These are phyloP conservation scores for Fusarium sp. DNA, from an alignment of 2,329 filamentous ascomycete species.

Conservation along the genomic window DNA sequence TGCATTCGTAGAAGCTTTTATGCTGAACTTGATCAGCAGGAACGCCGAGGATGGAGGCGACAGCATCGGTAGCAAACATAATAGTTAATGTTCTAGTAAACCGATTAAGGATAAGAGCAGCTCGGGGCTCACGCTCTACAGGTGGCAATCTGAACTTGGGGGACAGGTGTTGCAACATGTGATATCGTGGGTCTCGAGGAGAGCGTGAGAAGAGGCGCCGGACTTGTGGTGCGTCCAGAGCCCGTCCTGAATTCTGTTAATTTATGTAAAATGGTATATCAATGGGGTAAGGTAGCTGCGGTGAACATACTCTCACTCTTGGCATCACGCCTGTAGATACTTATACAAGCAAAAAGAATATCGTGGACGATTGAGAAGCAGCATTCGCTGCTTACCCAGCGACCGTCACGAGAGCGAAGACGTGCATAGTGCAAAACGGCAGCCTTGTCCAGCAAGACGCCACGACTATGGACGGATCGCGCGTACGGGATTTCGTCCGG, in stretches of 20 bases:
- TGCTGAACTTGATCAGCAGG: constrained; percentile 73
- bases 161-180: constrained; percentile 87
- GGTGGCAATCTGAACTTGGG: constrained; percentile 75
- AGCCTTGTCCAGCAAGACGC: constrained; percentile 81
- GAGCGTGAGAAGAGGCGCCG: constrained; percentile 83
- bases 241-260: constrained; percentile 65
- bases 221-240: constrained; percentile 78
- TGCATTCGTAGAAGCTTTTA: constrained; percentile 88
- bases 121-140: constrained; percentile 77
- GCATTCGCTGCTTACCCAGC: constrained; percentile 84
- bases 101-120: constrained; percentile 84
- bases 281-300: neutral
- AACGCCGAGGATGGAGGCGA: constrained; percentile 79
- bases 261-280: neutral
- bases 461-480: constrained; percentile 74
- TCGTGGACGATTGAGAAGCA: constrained; percentile 90
- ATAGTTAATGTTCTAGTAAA: constrained; percentile 84
- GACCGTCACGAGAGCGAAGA: constrained; percentile 71
- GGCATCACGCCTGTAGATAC: constrained; percentile 73
- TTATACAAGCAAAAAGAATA: constrained; percentile 85
- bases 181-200: constrained; percentile 82
- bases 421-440: constrained; percentile 83
- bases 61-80: constrained; percentile 84
- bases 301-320: constrained; percentile 75
- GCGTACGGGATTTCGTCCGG: constrained; percentile 81